Conservation (phyloP, 805 yeast genomes). For the Starmerella vaccinii region DNA sequence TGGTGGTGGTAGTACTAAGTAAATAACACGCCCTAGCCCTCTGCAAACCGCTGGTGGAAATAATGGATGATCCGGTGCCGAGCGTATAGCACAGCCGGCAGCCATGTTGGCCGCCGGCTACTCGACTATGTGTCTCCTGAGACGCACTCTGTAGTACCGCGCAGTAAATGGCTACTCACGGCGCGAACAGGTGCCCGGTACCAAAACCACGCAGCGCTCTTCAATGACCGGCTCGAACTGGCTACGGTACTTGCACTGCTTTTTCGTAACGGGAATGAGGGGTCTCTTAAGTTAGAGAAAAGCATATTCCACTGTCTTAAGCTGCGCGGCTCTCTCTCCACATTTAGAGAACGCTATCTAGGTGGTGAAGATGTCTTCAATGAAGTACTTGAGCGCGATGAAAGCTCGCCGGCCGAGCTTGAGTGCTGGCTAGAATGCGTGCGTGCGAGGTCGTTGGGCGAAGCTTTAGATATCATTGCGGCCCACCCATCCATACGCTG, state of each 20-base stretch:
- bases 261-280: not conserved
- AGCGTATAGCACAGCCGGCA: conserved; percentile 7
- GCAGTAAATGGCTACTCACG: conserved; percentile 10
- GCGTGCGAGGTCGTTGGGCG: conserved; percentile 14
- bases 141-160: conserved; percentile 12
- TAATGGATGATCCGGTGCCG: conserved; percentile 8
- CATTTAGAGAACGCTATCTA: not conserved
- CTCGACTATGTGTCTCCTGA: conserved; percentile 15
- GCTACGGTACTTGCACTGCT: conserved; percentile 7
- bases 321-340: not conserved
- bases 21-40: conserved; percentile 1
- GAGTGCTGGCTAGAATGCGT: conserved; percentile 11
- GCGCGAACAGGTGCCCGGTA: conserved; percentile 19
- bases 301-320: not conserved
- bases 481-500: conserved; percentile 16
- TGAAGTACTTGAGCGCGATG: not conserved
- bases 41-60: not conserved
- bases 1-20: not conserved
- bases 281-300: not conserved
- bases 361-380: not conserved
- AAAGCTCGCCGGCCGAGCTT: conserved; percentile 5
- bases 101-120: conserved; percentile 15
- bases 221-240: conserved; percentile 15
- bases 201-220: not conserved
- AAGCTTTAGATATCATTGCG: conserved; percentile 21